Conservation (phyloP, 1,284 basidiomycete genomes). For the Veloboletus limbatus region DNA sequence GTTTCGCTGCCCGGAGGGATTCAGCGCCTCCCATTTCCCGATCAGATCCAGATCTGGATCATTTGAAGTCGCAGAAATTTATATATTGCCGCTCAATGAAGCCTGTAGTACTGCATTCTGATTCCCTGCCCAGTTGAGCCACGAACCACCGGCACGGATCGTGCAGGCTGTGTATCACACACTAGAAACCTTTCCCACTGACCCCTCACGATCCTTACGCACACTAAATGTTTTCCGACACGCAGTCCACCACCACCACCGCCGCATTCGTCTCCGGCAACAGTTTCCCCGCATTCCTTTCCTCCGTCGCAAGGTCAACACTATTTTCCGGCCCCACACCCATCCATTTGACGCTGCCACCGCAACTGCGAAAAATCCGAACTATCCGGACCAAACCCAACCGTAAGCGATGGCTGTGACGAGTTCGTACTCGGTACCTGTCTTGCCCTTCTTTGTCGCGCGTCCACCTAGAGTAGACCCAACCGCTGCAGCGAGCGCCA, state of each 20-base stretch:
- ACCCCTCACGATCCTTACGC: too few relatives aligned
- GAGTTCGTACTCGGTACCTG: constrained; percentile 43
- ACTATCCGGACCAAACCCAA: constrained; percentile 62
- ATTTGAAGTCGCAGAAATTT: too few relatives aligned
- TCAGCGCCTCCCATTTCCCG: too few relatives aligned
- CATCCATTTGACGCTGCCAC: constrained; percentile 61
- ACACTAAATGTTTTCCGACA: constrained; percentile 39
- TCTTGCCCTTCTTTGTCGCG: constrained; percentile 26
- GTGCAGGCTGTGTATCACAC: too few relatives aligned
- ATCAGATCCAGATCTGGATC: too few relatives aligned
- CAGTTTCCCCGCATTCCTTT: constrained; percentile 25
- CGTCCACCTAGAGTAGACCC: constrained; percentile 51
- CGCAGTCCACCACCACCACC: constrained; percentile 58
- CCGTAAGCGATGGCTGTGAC: constrained; percentile 55
- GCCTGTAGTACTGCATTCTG: too few relatives aligned
- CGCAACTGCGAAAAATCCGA: constrained; percentile 62
- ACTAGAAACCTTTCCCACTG: too few relatives aligned
- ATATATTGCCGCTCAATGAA: too few relatives aligned
- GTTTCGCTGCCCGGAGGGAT: too few relatives aligned
- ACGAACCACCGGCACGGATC: too few relatives aligned
- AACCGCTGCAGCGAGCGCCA: constrained; percentile 61
- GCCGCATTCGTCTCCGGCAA: constrained; percentile 45
- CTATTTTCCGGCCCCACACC: constrained; percentile 56
- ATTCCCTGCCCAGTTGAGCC: too few relatives aligned
- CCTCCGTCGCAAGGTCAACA: constrained; percentile 11